phyloP scores from a whole-genome alignment of 129 eudicot genomes.

The Saposhnikovia divaricata region DNA sequence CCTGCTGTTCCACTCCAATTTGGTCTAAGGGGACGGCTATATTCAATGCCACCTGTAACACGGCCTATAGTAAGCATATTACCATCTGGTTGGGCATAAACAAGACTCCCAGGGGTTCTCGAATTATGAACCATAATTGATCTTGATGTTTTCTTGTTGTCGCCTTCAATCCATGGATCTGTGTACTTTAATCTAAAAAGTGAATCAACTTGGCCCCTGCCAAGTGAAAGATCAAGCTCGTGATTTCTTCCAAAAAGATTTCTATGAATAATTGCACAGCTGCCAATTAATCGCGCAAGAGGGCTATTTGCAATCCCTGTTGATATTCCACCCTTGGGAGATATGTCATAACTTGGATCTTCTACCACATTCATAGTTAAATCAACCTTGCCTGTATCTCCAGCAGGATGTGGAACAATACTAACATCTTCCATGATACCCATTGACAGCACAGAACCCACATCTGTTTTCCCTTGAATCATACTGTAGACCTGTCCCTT shows the following conservation, averaged over 20 bases:
- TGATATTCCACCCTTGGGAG: conserved; percentile 98
- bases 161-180: conserved; percentile 99
- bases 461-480: conserved; percentile 98
- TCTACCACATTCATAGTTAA: conserved; percentile 84
- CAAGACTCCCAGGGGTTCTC: conserved; percentile 90
- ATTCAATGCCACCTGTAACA: conserved; percentile 80
- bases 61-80: conserved; percentile 77
- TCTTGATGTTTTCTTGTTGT: conserved; percentile 91
- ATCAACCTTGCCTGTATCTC: conserved; percentile 95
- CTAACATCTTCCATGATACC: conserved; percentile 99
- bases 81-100: conserved; percentile 80
- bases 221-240: conserved; percentile 74
- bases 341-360: conserved; percentile 87
- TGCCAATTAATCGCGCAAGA: conserved; percentile 95
- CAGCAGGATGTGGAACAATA: conserved; percentile 97
- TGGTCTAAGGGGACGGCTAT: conserved; percentile 81
- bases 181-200: conserved; percentile 82
- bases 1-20: conserved; percentile 98
- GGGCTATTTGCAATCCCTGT: conserved; percentile 99
- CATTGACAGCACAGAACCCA: conserved; percentile 90
- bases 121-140: conserved; percentile 95
- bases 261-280: conserved; percentile 78
- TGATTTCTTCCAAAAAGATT: conserved; percentile 98
- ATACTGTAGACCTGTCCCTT: conserved; percentile 99
- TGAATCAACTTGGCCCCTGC: conserved; percentile 91